A percentile compares a stretch with the other conserved stretches of the same genome.
These are phyloP conservation scores for Aspergillus phoenicis DNA, from an alignment of 2,329 filamentous ascomycete species.

Conservation along the genomic window DNA sequence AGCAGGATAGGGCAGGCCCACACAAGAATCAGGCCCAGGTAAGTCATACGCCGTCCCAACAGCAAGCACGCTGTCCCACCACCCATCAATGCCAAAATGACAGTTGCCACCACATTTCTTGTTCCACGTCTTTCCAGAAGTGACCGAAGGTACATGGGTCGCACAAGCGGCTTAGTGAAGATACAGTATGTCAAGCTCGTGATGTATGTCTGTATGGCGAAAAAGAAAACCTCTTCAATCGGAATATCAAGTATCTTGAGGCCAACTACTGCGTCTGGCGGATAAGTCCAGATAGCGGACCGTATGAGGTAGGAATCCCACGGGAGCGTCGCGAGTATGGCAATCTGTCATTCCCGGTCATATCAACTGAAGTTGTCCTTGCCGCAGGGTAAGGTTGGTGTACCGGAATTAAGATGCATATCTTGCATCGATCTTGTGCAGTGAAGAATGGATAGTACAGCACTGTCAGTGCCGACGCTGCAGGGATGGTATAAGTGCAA, in stretches of 20 bases:
- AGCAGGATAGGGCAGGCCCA: constrained; percentile 70
- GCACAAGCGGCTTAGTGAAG: constrained; percentile 64
- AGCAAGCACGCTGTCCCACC: constrained; percentile 46
- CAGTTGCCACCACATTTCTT: not conserved
- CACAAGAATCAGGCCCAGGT: constrained; percentile 68
- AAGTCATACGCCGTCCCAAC: constrained; percentile 56
- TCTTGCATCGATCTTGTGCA: constrained; percentile 64
- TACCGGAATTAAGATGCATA: constrained; percentile 60
- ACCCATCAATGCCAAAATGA: not conserved
- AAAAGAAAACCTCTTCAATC: constrained; percentile 74
- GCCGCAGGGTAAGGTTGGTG: not conserved
- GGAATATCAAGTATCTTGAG: constrained; percentile 66
- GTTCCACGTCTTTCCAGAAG: constrained; percentile 27
- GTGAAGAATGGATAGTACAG: constrained; percentile 65
- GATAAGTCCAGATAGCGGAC: constrained; percentile 71
- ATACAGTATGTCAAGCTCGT: constrained; percentile 64
- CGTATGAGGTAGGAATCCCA: constrained; percentile 77
- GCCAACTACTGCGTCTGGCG: constrained; percentile 65
- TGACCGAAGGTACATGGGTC: constrained; percentile 55
- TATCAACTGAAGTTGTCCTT: not conserved
- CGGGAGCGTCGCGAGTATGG: constrained; percentile 68
- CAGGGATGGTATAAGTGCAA: constrained; percentile 67
- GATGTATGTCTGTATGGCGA: constrained; percentile 74
- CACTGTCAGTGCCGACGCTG: constrained; percentile 60
- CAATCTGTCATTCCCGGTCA: constrained; percentile 48